Percentiles rank a stretch among this genome's conserved stretches.
Conservation (phyloP, 1,284 basidiomycete genomes). For the Ganoderma sp. region DNA sequence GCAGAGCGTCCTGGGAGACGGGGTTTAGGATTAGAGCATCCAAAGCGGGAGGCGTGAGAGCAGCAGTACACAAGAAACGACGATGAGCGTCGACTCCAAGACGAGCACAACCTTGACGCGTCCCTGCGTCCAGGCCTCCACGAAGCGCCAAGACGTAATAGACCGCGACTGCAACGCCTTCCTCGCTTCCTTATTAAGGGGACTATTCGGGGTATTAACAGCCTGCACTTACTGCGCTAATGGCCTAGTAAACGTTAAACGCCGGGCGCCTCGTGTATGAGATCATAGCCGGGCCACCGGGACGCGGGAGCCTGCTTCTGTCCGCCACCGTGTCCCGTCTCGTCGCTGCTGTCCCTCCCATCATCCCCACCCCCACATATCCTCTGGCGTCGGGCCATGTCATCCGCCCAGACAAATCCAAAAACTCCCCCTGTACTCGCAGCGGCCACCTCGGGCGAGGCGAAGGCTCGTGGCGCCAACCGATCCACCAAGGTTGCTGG, state of each 20-base stretch:
- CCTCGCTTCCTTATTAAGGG: slow-evolving; percentile 11
- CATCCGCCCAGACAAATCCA: slow-evolving; percentile 31
- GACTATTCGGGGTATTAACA: slow-evolving; percentile 7
- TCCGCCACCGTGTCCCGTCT: slow-evolving; percentile 14
- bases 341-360: slow-evolving; percentile 1
- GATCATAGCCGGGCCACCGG: slow-evolving; percentile 23
- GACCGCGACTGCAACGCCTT: slow-evolving; percentile 3
- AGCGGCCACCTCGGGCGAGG: slow-evolving; percentile 38
- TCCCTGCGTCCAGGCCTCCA: slow-evolving; percentile 15
- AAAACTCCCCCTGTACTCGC: slow-evolving; percentile 19
- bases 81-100: background rate
- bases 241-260: slow-evolving; percentile 11
- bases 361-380: background rate
- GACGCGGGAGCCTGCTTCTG: slow-evolving; percentile 13
- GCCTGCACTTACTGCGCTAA: slow-evolving; percentile 14
- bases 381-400: slow-evolving; percentile 23
- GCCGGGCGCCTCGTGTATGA: slow-evolving; percentile 20
- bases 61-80: slow-evolving; percentile 4
- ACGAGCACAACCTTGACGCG: background rate
- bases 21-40: slow-evolving; percentile 21
- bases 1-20: slow-evolving; percentile 7
- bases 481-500: slow-evolving; percentile 86
- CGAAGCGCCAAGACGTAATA: slow-evolving; percentile 24
- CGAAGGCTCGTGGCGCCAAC: slow-evolving; percentile 73
- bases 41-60: slow-evolving; percentile 20